These are phyloP conservation scores for Xylariaceae sp. DNA, from an alignment of 2,329 filamentous ascomycete genomes.

Conservation along the genomic window DNA sequence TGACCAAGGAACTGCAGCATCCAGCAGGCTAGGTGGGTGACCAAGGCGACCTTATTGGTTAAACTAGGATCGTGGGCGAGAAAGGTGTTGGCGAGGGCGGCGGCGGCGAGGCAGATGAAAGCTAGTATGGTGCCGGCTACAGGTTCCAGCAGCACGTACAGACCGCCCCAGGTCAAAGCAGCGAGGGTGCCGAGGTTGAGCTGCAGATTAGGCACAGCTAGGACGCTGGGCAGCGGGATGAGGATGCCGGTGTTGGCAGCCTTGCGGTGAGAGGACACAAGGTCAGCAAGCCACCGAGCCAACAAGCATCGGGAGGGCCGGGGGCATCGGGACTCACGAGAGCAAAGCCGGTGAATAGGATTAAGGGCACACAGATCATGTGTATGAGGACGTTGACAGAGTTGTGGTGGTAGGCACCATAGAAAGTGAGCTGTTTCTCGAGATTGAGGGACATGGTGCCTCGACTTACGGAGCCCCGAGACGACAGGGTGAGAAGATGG, in stretches of 20 bases:
- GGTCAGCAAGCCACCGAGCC: constrained; percentile 20
- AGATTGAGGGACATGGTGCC: constrained; percentile 66
- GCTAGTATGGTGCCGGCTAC: constrained; percentile 80
- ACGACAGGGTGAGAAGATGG: no score
- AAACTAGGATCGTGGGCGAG: constrained; percentile 53
- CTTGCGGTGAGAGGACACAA: constrained; percentile 35
- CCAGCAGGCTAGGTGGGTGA: constrained; percentile 74
- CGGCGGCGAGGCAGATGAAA: constrained; percentile 70
- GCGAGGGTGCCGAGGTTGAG: constrained; percentile 65
- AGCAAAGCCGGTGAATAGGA: constrained; percentile 68
- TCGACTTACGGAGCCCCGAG: background rate
- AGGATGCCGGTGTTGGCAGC: constrained; percentile 61
- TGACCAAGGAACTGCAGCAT: constrained; percentile 89
- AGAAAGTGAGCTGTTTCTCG: constrained; percentile 80
- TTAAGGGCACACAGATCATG: constrained; percentile 74
- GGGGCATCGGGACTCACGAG: constrained; percentile 54
- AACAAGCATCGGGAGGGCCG: background rate
- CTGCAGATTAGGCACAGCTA: constrained; percentile 64
- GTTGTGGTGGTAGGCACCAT: constrained; percentile 81
- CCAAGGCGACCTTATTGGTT: constrained; percentile 58
- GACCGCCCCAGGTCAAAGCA: constrained; percentile 66
- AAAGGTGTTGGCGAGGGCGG: constrained; percentile 74
- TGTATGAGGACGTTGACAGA: constrained; percentile 75
- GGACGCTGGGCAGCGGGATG: constrained; percentile 63
- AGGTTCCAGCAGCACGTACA: constrained; percentile 91